Evolutionary conservation across 768 basidiomycete species (phyloP), one percentile per base, ranked within the genome.

Genomic region (Hygrophoropsis aurantiaca): DNA sequence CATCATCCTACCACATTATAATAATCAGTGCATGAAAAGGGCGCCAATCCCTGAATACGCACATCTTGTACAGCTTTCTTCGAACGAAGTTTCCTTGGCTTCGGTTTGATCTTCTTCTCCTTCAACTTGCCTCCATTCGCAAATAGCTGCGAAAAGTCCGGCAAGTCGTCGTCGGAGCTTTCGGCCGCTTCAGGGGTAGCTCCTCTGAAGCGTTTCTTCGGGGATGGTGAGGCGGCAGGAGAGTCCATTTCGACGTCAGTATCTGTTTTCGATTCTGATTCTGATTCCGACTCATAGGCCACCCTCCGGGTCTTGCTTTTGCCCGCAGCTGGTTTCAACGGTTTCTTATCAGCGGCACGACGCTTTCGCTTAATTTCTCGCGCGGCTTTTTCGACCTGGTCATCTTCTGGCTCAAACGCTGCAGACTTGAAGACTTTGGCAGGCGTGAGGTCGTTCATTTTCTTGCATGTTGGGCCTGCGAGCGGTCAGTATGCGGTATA

Each of bases 351-450:
- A 19, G 25, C 42, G 32, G 16, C 50, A 33, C 44, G 50, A 21
- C 44, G 57, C 37, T 47, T 58, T 35, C 67, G 67, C 51, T 60
- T 69, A 19, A 42, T 40, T 7, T 60, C 59, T n/a, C 69, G 69
- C 13, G 65, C 62, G 16, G 75, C 68, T 4, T 67, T 58, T 11
- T 61, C 61, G 8, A 87, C 56, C 46, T 87, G 84, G 30, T 81
- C 77, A 3, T 74, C 74, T 0, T 79, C 72, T 0, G 89, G 86
- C 55, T 85, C 79, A 57, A 93, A 92, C 0, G 87, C 86, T 2
- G 66, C 61, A 1, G 81, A 73, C 37, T 72, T 73, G 75, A 86
- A 93, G 23, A 84, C 66, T 44, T 74, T 75, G 21, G 65, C 64
- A 8, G 70, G 64, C 7, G 67, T 66, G 15, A 80, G 68, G 50